Evolutionary conservation across 805 yeast species (phyloP).

Genomic region (Brettanomyces naardenensis): DNA sequence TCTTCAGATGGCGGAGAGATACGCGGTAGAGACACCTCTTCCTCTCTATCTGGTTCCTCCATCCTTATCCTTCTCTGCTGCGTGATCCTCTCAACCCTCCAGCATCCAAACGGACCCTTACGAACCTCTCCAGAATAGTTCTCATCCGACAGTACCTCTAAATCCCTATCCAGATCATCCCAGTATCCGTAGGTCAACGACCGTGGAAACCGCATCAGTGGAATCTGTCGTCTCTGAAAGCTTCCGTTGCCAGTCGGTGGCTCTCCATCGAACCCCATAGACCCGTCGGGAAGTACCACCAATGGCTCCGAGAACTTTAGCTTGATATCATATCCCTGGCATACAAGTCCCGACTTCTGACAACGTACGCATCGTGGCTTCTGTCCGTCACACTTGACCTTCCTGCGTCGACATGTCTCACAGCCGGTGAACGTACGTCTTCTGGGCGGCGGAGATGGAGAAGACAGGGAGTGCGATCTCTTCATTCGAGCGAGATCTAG

Average conservation of each 20-base stretch:
- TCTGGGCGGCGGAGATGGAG: background rate
- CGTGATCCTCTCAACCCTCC: background rate
- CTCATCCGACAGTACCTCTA: constrained; percentile 21
- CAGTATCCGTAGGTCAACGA: constrained; percentile 29
- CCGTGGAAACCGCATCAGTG: constrained; percentile 33
- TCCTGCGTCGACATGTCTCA: constrained; percentile 46
- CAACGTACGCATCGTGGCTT: constrained; percentile 42
- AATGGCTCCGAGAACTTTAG: constrained; percentile 39
- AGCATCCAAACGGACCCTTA: constrained; percentile 25
- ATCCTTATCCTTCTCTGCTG: too few relatives aligned
- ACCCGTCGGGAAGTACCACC: constrained; percentile 22
- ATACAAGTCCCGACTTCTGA: constrained; percentile 32
- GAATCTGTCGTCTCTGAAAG: constrained; percentile 34
- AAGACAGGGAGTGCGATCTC: too few relatives aligned
- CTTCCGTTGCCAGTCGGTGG: background rate
- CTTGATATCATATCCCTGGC: constrained; percentile 43
- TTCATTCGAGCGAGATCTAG: too few relatives aligned
- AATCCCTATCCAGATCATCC: constrained; percentile 29
- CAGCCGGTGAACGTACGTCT: constrained; percentile 38
- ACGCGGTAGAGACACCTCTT: background rate
- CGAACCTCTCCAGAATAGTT: constrained; percentile 18
- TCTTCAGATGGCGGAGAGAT: background rate
- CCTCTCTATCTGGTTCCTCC: background rate
- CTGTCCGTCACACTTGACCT: constrained; percentile 44
- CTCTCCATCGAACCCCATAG: constrained; percentile 10